phyloP scores from a whole-genome alignment of 495 filamentous ascomycete species.

The Parachaetomium inaequale region DNA sequence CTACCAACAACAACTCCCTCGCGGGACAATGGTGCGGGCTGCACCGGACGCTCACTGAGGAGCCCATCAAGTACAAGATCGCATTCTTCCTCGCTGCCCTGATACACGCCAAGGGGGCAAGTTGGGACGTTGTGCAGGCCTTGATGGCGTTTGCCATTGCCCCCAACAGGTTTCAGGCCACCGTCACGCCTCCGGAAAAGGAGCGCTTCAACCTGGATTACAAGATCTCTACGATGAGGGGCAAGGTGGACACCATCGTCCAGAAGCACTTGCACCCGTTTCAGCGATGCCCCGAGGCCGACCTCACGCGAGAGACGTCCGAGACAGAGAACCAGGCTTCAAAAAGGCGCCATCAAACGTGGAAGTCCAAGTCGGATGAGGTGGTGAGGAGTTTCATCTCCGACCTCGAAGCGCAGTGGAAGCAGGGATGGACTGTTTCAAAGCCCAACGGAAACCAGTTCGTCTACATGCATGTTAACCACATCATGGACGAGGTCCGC shows the following conservation, averaged over 20 bases:
- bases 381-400: not conserved
- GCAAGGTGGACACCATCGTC: not conserved
- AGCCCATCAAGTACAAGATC: slow-evolving; percentile 15
- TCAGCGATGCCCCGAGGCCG: not conserved
- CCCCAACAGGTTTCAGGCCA: not conserved
- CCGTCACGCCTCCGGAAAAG: slow-evolving; percentile 9
- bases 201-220: slow-evolving; percentile 2
- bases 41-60: slow-evolving; percentile 3
- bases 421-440: not conserved
- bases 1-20: not conserved
- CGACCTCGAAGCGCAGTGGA: slow-evolving; percentile 8
- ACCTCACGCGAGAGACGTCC: not conserved
- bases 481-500: not conserved
- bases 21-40: slow-evolving; percentile 17
- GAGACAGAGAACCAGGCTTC: not conserved
- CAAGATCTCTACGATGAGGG: not conserved
- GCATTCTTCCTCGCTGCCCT: slow-evolving; percentile 22
- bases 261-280: not conserved
- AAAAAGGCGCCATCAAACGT: not conserved
- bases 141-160: slow-evolving; percentile 20
- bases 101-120: slow-evolving; percentile 10
- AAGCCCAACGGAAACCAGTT: not conserved
- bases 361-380: not conserved
- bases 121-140: slow-evolving; percentile 16
- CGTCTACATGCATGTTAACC: not conserved